Evolutionary conservation across 2,329 filamentous ascomycete species (phyloP), one percentile per base, ranked within the genome.

Genomic region (Pochonia chlamydosporia): DNA sequence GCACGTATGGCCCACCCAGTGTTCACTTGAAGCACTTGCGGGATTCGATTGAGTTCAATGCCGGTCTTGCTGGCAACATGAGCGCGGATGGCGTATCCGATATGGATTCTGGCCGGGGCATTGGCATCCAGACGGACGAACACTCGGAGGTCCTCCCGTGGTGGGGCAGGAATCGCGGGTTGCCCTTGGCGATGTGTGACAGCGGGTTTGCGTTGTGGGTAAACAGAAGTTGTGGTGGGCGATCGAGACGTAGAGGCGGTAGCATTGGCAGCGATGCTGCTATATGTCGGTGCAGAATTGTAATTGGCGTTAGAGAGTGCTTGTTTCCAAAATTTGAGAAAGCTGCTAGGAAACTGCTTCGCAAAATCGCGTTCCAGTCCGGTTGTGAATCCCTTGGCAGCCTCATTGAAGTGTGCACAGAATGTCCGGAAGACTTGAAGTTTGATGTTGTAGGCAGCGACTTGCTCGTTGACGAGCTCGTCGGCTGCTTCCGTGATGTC

Each of bases 41-140:
- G 36, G 36, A 52, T 52, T 24, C 44, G 43, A 25, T 44, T 26
- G 21, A 43, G 47, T 23, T 51, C 31, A 13, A 52, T 30, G 13
- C 49, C 41, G 26, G 48, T 47, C 48, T 51, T 54, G 20, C 36
- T 39, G 24, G 33, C 25, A 11, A 55, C 49, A 25, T 49, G 42
- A 28, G 48, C 43, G 35, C 37, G 26, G 46, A 48, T 50, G 20
- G 43, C 47, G 41, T 51, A 52, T 35, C 39, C 26, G 9, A 21
- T 49, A 26, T 50, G 45, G 37, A 44, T 40, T 50, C 40, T 43
- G 14, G 40, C 24, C 25, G 28, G 40, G 25, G 40, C 24, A 20
- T 43, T 16, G 31, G 14, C 14, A 14, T 5, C 11, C 6, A 33
- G 30, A 6, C 30, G 30, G 9, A 33, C n/a, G 30, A 33, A 33